A percentile compares a stretch with the other conserved stretches of the same genome.
Evolutionary conservation across 768 basidiomycete genomes (phyloP).

Genomic region (Tylopilus cervinicoccineus): DNA sequence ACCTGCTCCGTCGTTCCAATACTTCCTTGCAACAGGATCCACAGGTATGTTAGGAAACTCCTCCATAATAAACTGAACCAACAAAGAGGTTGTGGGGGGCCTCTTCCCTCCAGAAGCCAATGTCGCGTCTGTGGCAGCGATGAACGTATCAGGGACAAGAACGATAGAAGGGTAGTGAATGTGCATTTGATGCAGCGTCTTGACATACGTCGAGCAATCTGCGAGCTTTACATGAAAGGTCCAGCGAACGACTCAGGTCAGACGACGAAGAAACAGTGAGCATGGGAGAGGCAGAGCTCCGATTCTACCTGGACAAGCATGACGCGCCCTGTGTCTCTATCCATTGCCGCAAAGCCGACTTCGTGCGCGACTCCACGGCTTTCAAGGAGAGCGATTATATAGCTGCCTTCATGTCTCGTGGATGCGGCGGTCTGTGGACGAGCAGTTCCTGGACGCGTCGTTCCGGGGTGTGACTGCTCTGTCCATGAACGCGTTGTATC

Average conservation of each 20-base stretch:
- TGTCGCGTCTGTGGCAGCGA: conserved; percentile 53
- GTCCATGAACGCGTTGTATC: conserved; percentile 45
- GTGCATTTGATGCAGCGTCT: conserved; percentile 83
- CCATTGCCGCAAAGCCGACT: conserved; percentile 84
- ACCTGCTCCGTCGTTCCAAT: conserved; percentile 87
- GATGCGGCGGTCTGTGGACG: conserved; percentile 67
- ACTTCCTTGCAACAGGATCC: conserved; percentile 70
- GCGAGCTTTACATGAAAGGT: conserved; percentile 48
- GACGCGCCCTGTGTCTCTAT: conserved; percentile 71
- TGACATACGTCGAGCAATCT: conserved; percentile 86
- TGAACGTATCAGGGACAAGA: conserved; percentile 79
- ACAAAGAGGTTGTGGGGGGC: conserved; percentile 47
- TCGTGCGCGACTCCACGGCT: conserved; percentile 77
- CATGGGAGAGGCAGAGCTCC: neutral
- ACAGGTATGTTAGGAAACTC: conserved; percentile 67
- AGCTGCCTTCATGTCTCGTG: conserved; percentile 53
- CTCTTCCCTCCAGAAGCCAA: conserved; percentile 43
- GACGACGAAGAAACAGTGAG: neutral
- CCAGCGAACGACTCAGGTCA: neutral
- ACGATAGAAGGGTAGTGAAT: conserved; percentile 67
- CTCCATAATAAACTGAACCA: conserved; percentile 69
- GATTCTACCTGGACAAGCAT: conserved; percentile 69
- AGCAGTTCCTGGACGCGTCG: conserved; percentile 33
- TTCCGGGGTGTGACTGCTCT: conserved; percentile 51
- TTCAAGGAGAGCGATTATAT: conserved; percentile 69